A percentile compares a stretch with the other conserved stretches of the same genome.
Evolutionary conservation across 768 basidiomycete species (phyloP).

Genomic region (Epithele typhae): DNA sequence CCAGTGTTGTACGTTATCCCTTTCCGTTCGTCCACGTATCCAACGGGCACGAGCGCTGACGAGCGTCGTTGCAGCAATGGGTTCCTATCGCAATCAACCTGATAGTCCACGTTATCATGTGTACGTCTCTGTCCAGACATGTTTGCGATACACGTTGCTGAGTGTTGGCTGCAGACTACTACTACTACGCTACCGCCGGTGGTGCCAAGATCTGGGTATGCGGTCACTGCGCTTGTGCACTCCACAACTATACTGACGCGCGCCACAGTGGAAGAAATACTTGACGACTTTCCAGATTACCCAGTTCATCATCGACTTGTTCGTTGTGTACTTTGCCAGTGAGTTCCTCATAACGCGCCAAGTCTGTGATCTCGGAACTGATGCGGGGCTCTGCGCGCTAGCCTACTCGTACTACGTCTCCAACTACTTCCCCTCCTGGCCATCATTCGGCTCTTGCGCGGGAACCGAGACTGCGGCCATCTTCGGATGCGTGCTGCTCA

Average conservation of each 20-base stretch:
- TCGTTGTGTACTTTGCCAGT: slow-evolving; percentile 94
- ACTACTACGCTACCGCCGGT: slow-evolving; percentile 97
- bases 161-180: slow-evolving; percentile 67
- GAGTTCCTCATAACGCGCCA: no score
- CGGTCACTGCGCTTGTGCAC: not conserved
- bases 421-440: slow-evolving; percentile 58
- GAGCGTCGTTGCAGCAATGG: slow-evolving; percentile 73
- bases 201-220: slow-evolving; percentile 94
- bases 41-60: not conserved
- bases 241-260: slow-evolving; percentile 1
- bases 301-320: slow-evolving; percentile 92
- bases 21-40: no score
- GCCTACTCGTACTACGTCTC: slow-evolving; percentile 80
- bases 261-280: slow-evolving; percentile 93
- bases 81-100: slow-evolving; percentile 90
- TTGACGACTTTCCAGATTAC: slow-evolving; percentile 94
- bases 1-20: slow-evolving; percentile 86
- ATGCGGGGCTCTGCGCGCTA: slow-evolving; percentile 8
- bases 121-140: slow-evolving; percentile 44
- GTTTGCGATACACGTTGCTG: not conserved
- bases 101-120: slow-evolving; percentile 95
- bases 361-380: no score
- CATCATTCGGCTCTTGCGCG: slow-evolving; percentile 77
- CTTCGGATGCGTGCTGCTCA: slow-evolving; percentile 85
- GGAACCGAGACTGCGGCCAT: slow-evolving; percentile 86